phyloP scores from a whole-genome alignment of 1,284 basidiomycete species.

The Sanguinoderma infundibulare region DNA sequence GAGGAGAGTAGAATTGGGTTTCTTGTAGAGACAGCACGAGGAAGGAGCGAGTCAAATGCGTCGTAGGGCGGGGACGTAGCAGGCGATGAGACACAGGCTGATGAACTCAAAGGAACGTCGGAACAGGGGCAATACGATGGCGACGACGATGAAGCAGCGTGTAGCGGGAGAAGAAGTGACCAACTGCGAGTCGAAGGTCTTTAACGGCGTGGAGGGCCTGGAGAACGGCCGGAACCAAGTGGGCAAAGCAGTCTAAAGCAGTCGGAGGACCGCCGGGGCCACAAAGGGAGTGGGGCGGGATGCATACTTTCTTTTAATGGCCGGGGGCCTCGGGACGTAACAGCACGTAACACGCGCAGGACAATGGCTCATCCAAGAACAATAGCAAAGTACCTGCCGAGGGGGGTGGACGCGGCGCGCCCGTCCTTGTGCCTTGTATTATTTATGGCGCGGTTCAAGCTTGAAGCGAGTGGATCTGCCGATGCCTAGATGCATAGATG shows the following conservation, averaged over 20 bases:
- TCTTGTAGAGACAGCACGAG: slow-evolving; percentile 14
- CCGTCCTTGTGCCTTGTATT: slow-evolving; percentile 6
- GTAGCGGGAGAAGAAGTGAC: not conserved
- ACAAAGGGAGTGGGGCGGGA: slow-evolving; percentile 16
- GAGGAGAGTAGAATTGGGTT: slow-evolving; percentile 7
- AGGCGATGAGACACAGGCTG: slow-evolving; percentile 10
- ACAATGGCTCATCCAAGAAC: slow-evolving; percentile 28
- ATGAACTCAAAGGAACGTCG: slow-evolving; percentile 16
- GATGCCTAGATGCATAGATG: not conserved
- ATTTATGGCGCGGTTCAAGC: no score
- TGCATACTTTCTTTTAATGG: slow-evolving; percentile 21
- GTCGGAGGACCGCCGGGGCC: slow-evolving; percentile 31
- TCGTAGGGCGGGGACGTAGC: slow-evolving; percentile 14
- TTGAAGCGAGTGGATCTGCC: not conserved
- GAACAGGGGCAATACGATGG: slow-evolving; percentile 1
- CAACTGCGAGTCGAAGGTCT: not conserved
- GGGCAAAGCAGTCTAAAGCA: slow-evolving; percentile 26
- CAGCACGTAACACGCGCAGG: slow-evolving; percentile 14
- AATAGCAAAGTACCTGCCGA: slow-evolving; percentile 17
- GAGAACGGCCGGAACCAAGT: slow-evolving; percentile 6
- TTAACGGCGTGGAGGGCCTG: slow-evolving; percentile 13
- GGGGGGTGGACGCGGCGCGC: not conserved
- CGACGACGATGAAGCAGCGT: not conserved
- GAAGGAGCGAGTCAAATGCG: slow-evolving; percentile 11
- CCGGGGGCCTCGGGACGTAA: slow-evolving; percentile 10